A percentile compares a stretch with the other conserved stretches of the same genome.
phyloP scores from a whole-genome alignment of 495 filamentous ascomycete genomes.

The Tuber umbilicatum region DNA sequence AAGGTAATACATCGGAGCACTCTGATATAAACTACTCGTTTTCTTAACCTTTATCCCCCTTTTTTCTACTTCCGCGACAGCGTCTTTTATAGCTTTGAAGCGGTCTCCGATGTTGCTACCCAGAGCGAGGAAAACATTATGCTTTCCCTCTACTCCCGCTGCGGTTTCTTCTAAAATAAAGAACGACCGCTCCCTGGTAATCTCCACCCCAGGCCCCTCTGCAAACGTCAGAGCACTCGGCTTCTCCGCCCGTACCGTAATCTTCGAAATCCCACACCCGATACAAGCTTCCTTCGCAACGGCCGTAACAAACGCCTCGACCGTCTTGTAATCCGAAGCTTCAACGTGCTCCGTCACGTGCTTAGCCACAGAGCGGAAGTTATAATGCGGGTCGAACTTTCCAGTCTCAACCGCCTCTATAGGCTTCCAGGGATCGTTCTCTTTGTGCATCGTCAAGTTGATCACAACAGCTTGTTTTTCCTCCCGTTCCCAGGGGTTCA shows the following conservation, averaged over 20 bases:
- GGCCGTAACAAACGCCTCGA: conserved; percentile 53
- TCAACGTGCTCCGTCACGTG: conserved; percentile 48
- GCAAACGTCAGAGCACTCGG: conserved; percentile 55
- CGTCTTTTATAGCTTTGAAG: conserved; percentile 70
- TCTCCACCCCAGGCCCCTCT: conserved; percentile 52
- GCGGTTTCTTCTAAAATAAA: conserved; percentile 43
- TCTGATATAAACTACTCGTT: conserved; percentile 90
- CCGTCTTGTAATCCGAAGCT: conserved; percentile 51
- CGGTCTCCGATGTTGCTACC: conserved; percentile 93
- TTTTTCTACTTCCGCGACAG: conserved; percentile 66
- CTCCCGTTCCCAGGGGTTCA: conserved; percentile 54
- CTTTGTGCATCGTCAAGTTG: conserved; percentile 48
- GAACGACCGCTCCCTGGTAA: conserved; percentile 50
- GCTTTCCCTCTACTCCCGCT: conserved; percentile 35
- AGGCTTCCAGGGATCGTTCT: conserved; percentile 17
- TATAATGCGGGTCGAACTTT: conserved; percentile 25
- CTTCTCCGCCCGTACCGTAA: conserved; percentile 54
- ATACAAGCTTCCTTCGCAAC: conserved; percentile 51
- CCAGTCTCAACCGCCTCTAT: background rate
- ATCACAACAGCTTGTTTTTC: conserved; percentile 55
- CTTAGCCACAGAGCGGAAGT: conserved; percentile 31
- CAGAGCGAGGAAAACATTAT: conserved; percentile 72
- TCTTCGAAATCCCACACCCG: conserved; percentile 49
- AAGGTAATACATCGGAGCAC: conserved; percentile 89
- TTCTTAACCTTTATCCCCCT: conserved; percentile 64